Base-by-base conservation (phyloP, 345 rosid genomes). In the Leavenworthia alabamica region DNA sequence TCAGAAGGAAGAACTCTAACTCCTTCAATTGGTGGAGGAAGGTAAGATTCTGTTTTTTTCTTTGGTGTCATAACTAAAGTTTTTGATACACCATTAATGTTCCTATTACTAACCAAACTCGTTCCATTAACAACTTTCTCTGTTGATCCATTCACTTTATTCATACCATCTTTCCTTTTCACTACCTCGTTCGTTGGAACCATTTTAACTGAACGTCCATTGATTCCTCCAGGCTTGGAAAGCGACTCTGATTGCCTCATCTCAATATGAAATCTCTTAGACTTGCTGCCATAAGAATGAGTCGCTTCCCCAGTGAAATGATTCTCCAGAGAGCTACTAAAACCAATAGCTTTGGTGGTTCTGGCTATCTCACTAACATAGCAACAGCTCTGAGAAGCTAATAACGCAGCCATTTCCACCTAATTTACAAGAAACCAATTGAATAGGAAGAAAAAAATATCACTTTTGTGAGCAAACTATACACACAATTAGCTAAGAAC, bases 371-470 rank as follows among this genome's bases (percentile, higher is more conserved):
- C 55, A 32, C 45, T 62, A 72, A 79, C 64, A 70, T 72, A 82
- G 44, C 85, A 86, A 72, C 90, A 86, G 78, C 90, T 60, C 56
- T 85, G 82, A 28, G 90, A 92, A 77, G 89, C 95, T 74, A 92
- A 73, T 63, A 85, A 19, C 26, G 83, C 96, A 59, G 80, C 82
- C 99, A 92, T 92, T 12, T 55, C 50, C 62, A 60, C 71, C 70
- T 41, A 52, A 20, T 36, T 6, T 12, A 62, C 28, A 56, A 46
- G 32, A 56, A 31, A 39, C 26, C 41, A n/a, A n/a, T n/a, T n/a
- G n/a, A n/a, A 56, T 39, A n/a, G 16, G 7, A 56, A 16, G 14
- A 29, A 16, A 48, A 7, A 22, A 60, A 41, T 8, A 58, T 17
- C 39, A 16, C 12, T 44, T 28, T 15, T 16, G 48, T 26, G 14